Conservation (phyloP, 768 basidiomycete genomes). For the Asterophora lycoperdoides region DNA sequence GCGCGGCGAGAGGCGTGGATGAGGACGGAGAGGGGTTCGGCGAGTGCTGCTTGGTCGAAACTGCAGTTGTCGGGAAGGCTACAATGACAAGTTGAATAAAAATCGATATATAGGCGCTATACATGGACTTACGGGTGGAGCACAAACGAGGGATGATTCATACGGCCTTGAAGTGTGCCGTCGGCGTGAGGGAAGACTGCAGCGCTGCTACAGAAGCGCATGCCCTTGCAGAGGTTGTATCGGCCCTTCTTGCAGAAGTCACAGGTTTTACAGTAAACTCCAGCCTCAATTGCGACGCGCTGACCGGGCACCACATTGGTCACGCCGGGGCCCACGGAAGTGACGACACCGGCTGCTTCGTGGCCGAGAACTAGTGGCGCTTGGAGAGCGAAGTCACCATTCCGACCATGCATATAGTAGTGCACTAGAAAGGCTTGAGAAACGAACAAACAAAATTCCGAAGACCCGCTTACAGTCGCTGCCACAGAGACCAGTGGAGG, state of each 20-base stretch:
- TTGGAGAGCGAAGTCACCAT: constrained; percentile 87
- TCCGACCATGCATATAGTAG: constrained; percentile 85
- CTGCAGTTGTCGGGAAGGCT: constrained; percentile 75
- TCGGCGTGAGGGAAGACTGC: constrained; percentile 92
- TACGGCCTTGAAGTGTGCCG: constrained; percentile 81
- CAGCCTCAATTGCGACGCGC: constrained; percentile 91
- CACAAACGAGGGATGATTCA: constrained; percentile 86
- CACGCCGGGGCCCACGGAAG: constrained; percentile 75
- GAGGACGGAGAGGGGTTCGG: constrained; percentile 92
- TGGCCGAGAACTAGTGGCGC: constrained; percentile 90
- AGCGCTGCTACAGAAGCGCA: constrained; percentile 89
- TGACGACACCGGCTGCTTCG: constrained; percentile 85
- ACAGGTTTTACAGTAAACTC: constrained; percentile 81
- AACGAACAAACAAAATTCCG: neutral
- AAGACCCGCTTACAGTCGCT: constrained; percentile 56
- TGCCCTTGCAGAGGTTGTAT: constrained; percentile 89
- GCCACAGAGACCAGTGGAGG: constrained; percentile 88
- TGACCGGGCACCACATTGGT: constrained; percentile 66
- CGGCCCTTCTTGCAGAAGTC: constrained; percentile 66
- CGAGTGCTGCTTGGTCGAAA: constrained; percentile 81
- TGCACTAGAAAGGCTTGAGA: constrained; percentile 53
- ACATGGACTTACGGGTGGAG: constrained; percentile 72
- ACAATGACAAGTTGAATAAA: constrained; percentile 1
- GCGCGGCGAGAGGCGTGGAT: constrained; percentile 57
- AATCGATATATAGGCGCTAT: constrained; percentile 1